Base-by-base conservation (phyloP, 2,329 filamentous ascomycete species). In the Chaetomiaceae sp. region DNA sequence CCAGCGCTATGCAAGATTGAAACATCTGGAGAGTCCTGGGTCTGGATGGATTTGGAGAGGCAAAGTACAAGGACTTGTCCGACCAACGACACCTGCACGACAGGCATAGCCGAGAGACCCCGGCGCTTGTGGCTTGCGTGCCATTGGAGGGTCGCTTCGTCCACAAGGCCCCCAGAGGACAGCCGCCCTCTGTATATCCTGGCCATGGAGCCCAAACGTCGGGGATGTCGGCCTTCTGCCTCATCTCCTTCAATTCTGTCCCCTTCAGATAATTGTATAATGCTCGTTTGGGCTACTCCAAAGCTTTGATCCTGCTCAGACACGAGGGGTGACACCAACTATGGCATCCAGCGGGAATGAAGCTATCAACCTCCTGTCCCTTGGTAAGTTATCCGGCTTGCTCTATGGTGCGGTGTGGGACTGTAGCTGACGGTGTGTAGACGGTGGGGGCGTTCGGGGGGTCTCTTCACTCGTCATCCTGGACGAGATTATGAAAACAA, bases 361-460 rank as follows among this genome's bases (percentile, higher is more conserved):
- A 20, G 36, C 55, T 10, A 18, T 61, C n/a, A 62, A 63, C 8
- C 53, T 64, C 2, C 48, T 64, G 3, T 59, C 60, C 3, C 50
- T 64, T 2, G 61, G 61, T 64, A 47, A 44, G 60, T 40, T n/a
- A n/a, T n/a, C n/a, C 18, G 4, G 32, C 3, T 13, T 13, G 13
- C 23, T 16, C 38, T 2, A 2, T 14, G 2, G 2, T 38, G 6
- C 11, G n/a, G n/a, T 6, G 16, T 2, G 13, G 7, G 14, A 25
- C 8, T 4, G 14, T 20, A 11, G 14, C 44, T 52, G 32, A 51
- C 30, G 10, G 3, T 1, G 18, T 13, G 9, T 25, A 65, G 62
- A 73, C 55, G 66, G 66, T 6, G 67, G 70, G 10, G 69, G 70
- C 1, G 65, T 71, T 14, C 62, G 70, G 2, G 69, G 70, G 1